Base-by-base conservation (phyloP, 1,139 yeast genomes). In the Ogataea hybrid region DNA sequence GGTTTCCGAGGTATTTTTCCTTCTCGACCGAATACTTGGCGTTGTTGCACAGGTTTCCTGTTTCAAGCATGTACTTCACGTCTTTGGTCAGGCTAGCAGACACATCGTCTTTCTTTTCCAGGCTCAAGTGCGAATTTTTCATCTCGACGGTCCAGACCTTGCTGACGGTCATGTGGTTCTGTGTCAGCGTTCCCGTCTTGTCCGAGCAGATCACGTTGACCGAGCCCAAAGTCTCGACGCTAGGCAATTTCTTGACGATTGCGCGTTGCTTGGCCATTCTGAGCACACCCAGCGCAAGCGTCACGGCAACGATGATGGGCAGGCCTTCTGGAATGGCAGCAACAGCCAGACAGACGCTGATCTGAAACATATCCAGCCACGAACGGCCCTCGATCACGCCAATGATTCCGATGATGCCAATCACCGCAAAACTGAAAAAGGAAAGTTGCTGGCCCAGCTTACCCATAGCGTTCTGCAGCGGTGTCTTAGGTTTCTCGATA, bases 311-410 rank as follows among this genome's bases (percentile, higher is more conserved):
- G 61, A 92, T 90, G 57, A 92, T 90, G 0, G 97, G 97, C 51
- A 92, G 74, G 43, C 97, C 97, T 65, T 92, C 98, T 4, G 98
- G 98, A 53, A 92, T 90, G 2, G 97, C 97, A 37, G 98, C 98
- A 11, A 92, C 97, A 0, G 97, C 97, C 50, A 92, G 72, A 3
- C 96, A 88, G 9, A 92, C 97, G 2, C 96, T 87, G 47, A 92
- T 89, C 61, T 92, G 96, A 66, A 92, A 90, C 96, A 92, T 92
- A 50, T 90, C 97, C 47, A 92, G 72, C 96, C 96, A 88, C 8
- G 86, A 75, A 49, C 95, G 83, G 39, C 97, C 97, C 68, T 90
- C 96, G 38, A 86, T 43, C 17, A 92, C 73, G 44, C 97, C 98
- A 54, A 90, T 73, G 23, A 90, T 58, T 57, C 96, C 89, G 58